Base-by-base conservation (phyloP, 441 rosid species). In the Populus hybrid region DNA sequence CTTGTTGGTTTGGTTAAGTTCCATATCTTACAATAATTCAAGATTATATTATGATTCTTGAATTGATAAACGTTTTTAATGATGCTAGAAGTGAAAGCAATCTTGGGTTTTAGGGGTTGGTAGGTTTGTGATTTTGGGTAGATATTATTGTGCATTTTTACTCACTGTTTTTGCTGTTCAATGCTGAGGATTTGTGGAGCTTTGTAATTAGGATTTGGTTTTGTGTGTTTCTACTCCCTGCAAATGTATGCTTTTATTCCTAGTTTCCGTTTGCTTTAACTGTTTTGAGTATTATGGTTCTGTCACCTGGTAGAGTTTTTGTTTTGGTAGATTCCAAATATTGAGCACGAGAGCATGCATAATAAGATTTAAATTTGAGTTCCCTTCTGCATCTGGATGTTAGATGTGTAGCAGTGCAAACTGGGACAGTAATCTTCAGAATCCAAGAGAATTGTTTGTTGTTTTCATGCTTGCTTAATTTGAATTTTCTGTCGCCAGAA, bases 401-500 rank as follows among this genome's bases (percentile, higher is more conserved):
- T 18, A 54, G 61, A 50, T 50, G 57, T 50, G 57, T 50, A 14
- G 57, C n/a, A 50, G 0, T 14, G 57, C 57, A 16, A 14, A 54
- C 61, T 54, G 61, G 61, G 61, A 54, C 3, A 5, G 61, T 54
- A 6, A 54, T 54, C 21, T 18, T 54, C 21, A 54, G 61, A 54
- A 54, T 54, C 61, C 61, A 54, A 54, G 7, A 12, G 59, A 54
- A 54, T 54, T 54, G 8, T 54, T 6, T 16, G 21, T 54, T 34
- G 26, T 8, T 23, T 65, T 65, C 14, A 23, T 38, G 18, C 2
- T 72, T 67, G 10, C 7, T 78, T 61, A 40, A 21, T 16, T 61
- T 23, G 20, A 38, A 2, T 64, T 46, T 61, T 68, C 10, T 67
- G 73, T 26, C 4, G 78, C 84, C 90, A 95, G 99, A 95, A 92